These are phyloP conservation scores for Wallacemonas rigidus DNA, from an alignment of 208 protist species.

Conservation along the genomic window DNA sequence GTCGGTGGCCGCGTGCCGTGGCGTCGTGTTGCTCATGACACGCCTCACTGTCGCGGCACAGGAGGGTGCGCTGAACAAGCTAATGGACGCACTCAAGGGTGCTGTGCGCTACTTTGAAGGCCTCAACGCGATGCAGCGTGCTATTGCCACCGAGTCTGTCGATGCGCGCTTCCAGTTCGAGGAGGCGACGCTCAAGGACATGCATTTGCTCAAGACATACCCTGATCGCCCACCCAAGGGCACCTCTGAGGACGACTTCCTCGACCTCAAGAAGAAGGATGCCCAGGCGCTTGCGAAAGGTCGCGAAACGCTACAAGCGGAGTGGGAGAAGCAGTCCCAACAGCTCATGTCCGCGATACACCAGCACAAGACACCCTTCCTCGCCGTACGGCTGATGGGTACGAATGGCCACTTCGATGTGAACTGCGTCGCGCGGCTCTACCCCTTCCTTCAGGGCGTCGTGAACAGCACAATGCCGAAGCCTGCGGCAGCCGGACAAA, in stretches of 20 bases:
- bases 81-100: conserved; percentile 38
- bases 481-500: neutral
- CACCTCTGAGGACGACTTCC: conserved; percentile 80
- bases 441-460: conserved; percentile 55
- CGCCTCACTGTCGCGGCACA: conserved; percentile 34
- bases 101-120: conserved; percentile 60
- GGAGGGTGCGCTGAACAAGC: conserved; percentile 33
- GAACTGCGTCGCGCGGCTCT: conserved; percentile 57
- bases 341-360: conserved; percentile 38
- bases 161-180: conserved; percentile 61
- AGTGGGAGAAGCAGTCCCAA: conserved; percentile 57
- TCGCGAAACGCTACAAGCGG: conserved; percentile 55
- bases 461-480: conserved; percentile 31
- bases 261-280: conserved; percentile 80
- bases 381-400: conserved; percentile 73
- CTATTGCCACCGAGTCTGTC: conserved; percentile 63
- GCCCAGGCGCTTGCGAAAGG: conserved; percentile 74
- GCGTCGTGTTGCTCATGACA: conserved; percentile 66
- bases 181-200: conserved; percentile 50
- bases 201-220: conserved; percentile 83
- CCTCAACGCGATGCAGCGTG: conserved; percentile 62
- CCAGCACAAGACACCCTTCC: conserved; percentile 53
- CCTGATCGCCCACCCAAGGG: conserved; percentile 82
- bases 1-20: conserved; percentile 69
- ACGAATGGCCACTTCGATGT: conserved; percentile 58